These are phyloP conservation scores for Chamaecrista fasciculata DNA, from an alignment of 306 rosid species.

Conservation along the genomic window DNA sequence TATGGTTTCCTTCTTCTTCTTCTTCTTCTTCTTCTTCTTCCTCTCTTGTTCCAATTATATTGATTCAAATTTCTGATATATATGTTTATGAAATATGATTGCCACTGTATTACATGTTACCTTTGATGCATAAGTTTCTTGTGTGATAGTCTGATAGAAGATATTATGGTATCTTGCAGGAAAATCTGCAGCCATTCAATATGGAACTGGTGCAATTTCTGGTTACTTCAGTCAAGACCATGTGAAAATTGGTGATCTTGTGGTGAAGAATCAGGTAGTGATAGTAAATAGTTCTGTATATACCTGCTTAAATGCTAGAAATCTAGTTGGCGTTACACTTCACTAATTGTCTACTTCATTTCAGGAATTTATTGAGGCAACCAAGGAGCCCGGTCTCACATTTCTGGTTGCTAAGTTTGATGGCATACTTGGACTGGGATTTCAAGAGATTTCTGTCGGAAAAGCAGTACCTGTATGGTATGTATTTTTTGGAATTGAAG, in stretches of 20 bases:
- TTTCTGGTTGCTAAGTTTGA: conserved; percentile 39
- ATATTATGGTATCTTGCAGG: conserved; percentile 28
- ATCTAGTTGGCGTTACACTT: neutral
- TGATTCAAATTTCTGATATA: neutral
- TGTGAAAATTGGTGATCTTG: conserved; percentile 40
- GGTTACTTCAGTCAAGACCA: conserved; percentile 53
- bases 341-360: neutral
- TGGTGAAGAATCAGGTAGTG: conserved; percentile 43
- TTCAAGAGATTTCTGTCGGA: conserved; percentile 41
- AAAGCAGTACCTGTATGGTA: conserved; percentile 51
- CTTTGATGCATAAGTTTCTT: neutral
- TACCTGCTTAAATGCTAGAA: neutral
- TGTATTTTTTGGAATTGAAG: neutral
- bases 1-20: neutral
- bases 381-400: conserved; percentile 38
- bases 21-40: neutral
- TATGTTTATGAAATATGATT: neutral
- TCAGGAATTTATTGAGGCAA: conserved; percentile 51
- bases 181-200: conserved; percentile 48
- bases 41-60: neutral
- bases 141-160: neutral
- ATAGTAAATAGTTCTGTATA: neutral
- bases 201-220: conserved; percentile 40
- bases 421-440: conserved; percentile 59
- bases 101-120: neutral